A percentile compares a stretch with the other conserved stretches of the same genome.
Evolutionary conservation across 139 green algal genomes (phyloP).

Genomic region (Diplosphaera chodatii): DNA sequence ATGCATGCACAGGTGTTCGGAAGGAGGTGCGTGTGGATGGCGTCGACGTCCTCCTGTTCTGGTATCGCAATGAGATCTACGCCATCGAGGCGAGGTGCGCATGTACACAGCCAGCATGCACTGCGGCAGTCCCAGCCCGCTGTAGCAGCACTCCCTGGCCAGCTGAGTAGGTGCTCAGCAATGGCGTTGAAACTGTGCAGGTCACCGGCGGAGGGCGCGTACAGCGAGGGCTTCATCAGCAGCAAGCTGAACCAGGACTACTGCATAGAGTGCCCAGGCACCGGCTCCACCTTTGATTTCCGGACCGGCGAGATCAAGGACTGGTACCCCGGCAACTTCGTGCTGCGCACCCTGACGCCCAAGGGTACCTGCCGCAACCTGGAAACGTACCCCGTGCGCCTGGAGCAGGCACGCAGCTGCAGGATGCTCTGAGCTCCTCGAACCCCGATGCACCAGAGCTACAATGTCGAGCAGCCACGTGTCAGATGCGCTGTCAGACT

Average conservation of each 20-base stretch:
- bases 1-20: constrained; percentile 61
- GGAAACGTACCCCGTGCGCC: constrained; percentile 80
- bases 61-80: constrained; percentile 94
- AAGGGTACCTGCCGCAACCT: constrained; percentile 47
- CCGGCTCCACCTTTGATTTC: constrained; percentile 79
- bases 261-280: constrained; percentile 89
- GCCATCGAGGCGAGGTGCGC: constrained; percentile 73
- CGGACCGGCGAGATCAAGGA: constrained; percentile 83
- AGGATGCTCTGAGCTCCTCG: no score
- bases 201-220: constrained; percentile 93
- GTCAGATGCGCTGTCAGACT: no score
- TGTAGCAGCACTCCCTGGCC: no score
- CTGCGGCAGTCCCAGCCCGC: not conserved
- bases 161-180: no score
- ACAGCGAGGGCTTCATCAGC: constrained; percentile 90
- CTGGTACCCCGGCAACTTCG: constrained; percentile 92
- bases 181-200: no score
- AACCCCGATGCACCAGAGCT: no score
- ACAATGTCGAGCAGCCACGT: no score
- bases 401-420: constrained; percentile 35
- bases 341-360: constrained; percentile 79
- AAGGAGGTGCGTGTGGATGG: constrained; percentile 81
- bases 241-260: constrained; percentile 91
- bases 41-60: constrained; percentile 88
- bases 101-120: no score